These are phyloP conservation scores for Aristolochia contorta DNA, from an alignment of 164 flowering plant species.

Conservation along the genomic window DNA sequence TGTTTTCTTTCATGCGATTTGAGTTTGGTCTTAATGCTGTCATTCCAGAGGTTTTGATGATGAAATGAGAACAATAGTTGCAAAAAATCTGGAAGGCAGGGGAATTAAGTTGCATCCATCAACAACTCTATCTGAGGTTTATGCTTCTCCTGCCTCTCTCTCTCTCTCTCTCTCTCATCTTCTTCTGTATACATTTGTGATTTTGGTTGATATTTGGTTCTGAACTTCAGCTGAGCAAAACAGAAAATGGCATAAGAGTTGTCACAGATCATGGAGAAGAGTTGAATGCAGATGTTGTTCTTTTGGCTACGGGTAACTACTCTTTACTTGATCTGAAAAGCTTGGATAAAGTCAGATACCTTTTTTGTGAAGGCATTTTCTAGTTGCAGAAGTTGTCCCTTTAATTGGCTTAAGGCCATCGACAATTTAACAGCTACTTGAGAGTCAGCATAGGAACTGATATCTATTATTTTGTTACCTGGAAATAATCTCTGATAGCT, in stretches of 20 bases:
- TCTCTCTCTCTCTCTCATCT: background rate
- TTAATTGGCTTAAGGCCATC: too few species aligned
- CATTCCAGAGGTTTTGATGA: conserved; percentile 86
- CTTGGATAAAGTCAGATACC: too few species aligned
- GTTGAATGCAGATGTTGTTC: conserved; percentile 75
- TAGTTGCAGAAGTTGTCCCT: too few species aligned
- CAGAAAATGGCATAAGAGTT: conserved; percentile 73
- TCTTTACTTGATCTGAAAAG: too few species aligned
- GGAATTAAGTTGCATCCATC: conserved; percentile 77
- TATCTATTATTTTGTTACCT: too few species aligned
- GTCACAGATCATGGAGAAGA: conserved; percentile 80
- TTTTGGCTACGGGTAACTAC: conserved; percentile 86
- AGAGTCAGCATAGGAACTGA: too few species aligned
- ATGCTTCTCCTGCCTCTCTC: background rate
- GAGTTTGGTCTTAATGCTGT: background rate
- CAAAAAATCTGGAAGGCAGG: conserved; percentile 84
- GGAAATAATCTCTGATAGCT: too few species aligned
- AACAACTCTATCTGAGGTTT: conserved; percentile 30
- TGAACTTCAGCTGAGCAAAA: conserved; percentile 52
- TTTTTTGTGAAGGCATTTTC: too few species aligned
- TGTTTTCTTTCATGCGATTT: background rate
- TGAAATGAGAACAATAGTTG: conserved; percentile 91
- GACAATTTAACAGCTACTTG: too few species aligned
- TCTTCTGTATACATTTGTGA: too few species aligned
- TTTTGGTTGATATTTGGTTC: conserved; percentile 1